Evolutionary conservation across 441 rosid species (phyloP).

Genomic region (Jatropha podagrica): DNA sequence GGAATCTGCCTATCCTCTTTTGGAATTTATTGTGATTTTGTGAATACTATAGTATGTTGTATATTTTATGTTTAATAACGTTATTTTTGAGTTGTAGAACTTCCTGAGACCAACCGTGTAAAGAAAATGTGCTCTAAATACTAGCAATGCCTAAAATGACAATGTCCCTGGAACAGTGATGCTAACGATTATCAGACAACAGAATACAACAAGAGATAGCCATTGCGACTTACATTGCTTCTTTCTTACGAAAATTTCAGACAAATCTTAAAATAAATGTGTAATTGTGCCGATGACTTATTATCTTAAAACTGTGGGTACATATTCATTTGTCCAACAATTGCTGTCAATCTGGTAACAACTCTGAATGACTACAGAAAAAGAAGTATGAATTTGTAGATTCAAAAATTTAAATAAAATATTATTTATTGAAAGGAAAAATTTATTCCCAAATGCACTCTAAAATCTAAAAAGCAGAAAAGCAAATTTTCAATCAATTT

Average conservation of each 20-base stretch:
- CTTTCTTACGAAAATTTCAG: neutral
- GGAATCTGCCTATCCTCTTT: neutral
- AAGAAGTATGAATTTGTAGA: too few relatives aligned
- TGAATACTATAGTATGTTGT: neutral
- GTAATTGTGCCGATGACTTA: neutral
- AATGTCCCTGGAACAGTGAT: too few relatives aligned
- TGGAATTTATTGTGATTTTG: conserved; percentile 4
- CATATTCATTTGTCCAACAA: too few relatives aligned
- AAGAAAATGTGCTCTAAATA: neutral
- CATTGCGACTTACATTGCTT: neutral
- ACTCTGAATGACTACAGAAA: too few relatives aligned
- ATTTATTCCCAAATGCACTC: too few relatives aligned
- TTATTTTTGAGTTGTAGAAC: neutral
- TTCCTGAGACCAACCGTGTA: neutral
- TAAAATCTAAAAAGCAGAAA: too few relatives aligned
- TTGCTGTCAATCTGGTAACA: too few relatives aligned
- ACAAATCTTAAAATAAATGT: neutral
- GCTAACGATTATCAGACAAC: neutral
- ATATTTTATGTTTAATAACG: neutral
- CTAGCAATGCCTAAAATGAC: neutral
- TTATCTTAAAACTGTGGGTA: too few relatives aligned
- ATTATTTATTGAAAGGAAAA: too few relatives aligned
- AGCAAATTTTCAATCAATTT: neutral
- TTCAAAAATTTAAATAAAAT: too few relatives aligned
- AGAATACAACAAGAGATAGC: neutral